Base-by-base conservation (phyloP, 164 flowering plant species). In the Houttuynia cordata region DNA sequence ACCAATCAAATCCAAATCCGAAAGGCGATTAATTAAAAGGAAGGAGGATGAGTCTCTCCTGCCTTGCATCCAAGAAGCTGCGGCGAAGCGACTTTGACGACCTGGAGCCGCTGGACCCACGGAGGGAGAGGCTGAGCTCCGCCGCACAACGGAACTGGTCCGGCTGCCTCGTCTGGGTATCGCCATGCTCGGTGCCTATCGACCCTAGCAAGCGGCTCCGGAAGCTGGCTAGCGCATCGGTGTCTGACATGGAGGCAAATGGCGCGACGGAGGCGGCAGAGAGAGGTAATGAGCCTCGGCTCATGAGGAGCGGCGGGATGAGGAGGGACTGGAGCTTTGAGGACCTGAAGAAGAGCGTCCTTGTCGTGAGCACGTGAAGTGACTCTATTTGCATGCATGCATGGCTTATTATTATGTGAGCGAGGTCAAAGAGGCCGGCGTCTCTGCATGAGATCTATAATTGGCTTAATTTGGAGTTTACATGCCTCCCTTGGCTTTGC, bases 251-350 rank as follows among this genome's bases (percentile, higher is more conserved):
- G 24, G 59, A 19, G 13, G 12, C 13, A 18, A n/a, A n/a, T n/a
- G n/a, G n/a, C n/a, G 40, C 41, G 25, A 9, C 25, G 1, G 41
- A 14, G 1, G 39, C 23, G 1, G 23, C 41, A 4, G 9, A 2
- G 2, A 6, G 37, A 6, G 37, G 17, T 0, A 42, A 45, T 7
- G 57, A 72, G 24, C 91, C 96, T 6, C 75, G 71, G 54, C 71
- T 89, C 76, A 58, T 80, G 60, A 68, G 92, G 62, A 83, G 89
- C 66, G 17, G 74, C 4, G 96, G 88, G 15, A 82, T 85, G 83
- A 84, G 96, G 70, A 78, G 96, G 70, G 92, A 88, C 68, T 88
- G 96, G 96, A 87, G 94, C 75, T 84, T 89, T 58, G 91, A 89
- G 80, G 75, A 89, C 68, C 64, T 85, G 58, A 67, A 63, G 39